These are phyloP conservation scores for Exophiala aquamarina DNA, from an alignment of 2,329 filamentous ascomycete species.

Conservation along the genomic window DNA sequence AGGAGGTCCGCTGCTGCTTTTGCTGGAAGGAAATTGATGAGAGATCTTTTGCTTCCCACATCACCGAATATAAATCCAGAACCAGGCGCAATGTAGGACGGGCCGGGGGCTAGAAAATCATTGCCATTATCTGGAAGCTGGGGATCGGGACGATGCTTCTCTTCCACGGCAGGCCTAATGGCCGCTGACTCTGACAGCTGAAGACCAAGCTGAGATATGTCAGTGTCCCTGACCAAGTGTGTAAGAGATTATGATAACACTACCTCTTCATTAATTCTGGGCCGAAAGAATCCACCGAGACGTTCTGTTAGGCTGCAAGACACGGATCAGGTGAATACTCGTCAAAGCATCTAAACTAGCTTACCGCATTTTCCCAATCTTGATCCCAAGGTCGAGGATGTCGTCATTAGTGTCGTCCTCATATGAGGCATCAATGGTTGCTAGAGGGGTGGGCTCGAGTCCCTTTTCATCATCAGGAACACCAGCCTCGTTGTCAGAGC, in stretches of 20 bases:
- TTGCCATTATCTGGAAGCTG: slow-evolving; percentile 19
- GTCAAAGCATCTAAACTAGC: background rate
- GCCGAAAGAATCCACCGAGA: slow-evolving; percentile 70
- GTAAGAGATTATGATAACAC: slow-evolving; percentile 25
- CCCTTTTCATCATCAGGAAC: slow-evolving; percentile 55
- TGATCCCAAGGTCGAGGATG: slow-evolving; percentile 69
- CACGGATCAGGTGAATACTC: background rate
- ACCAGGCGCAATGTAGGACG: slow-evolving; percentile 66
- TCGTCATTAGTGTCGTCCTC: slow-evolving; percentile 65
- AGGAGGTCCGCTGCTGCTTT: slow-evolving; percentile 60
- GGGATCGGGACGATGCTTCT: slow-evolving; percentile 12
- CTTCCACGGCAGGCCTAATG: slow-evolving; percentile 15
- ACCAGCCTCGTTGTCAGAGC: slow-evolving; percentile 51
- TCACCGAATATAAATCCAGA: slow-evolving; percentile 67
- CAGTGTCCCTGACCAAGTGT: slow-evolving; percentile 12
- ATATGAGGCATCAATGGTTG: slow-evolving; percentile 66
- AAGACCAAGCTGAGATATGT: slow-evolving; percentile 7
- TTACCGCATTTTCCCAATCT: slow-evolving; percentile 65
- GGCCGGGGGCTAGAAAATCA: slow-evolving; percentile 62
- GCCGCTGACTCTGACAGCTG: background rate
- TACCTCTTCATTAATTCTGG: slow-evolving; percentile 70
- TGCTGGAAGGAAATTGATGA: slow-evolving; percentile 63
- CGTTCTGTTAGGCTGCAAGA: slow-evolving; percentile 62
- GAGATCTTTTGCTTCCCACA: slow-evolving; percentile 46
- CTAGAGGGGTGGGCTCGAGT: slow-evolving; percentile 63